Evolutionary conservation across 108 stramenopile genomes (phyloP), one percentile per base, ranked within the genome.

Genomic region (Seminavis robusta): DNA sequence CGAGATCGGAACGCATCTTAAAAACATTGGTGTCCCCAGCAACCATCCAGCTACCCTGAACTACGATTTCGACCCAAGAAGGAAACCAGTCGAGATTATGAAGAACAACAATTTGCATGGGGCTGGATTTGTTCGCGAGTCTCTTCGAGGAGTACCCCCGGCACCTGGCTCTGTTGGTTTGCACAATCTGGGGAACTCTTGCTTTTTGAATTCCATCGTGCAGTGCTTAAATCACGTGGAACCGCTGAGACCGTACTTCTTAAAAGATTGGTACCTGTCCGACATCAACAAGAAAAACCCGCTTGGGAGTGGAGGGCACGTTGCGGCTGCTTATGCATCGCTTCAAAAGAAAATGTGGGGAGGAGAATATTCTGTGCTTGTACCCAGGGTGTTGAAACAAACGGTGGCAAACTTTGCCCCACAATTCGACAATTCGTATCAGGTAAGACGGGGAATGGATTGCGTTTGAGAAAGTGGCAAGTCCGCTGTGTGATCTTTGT

Each of bases 181-280:
- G 58, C 76, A 73, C 28, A 99, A 99, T 63, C 78, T 99, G 8
- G 98, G 98, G 11, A 99, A 99, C 63, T 90, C 92, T n/a, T 98
- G 98, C 61, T 99, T 92, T 73, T 63, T 99, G 71, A 97, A 97
- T 59, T 83, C 85, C 24, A 87, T 85, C 24, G 52, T 98, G 24
- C 98, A 99, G 71, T 97, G 96, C 54, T 51, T 99, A 7, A 72
- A 69, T 39, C 80, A 96, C 46, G 94, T 93, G 26, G 73, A 66
- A 34, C 72, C 77, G n/a, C 71, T 98, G 19, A 92, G 89, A 9
- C 75, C 90, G 39, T 97, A 81, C 61, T 94, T 99, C 59, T 61
- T 95, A 10, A 61, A 72, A 38, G 90, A 79, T 13, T 54, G 77
- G 21, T 82, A 89, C 50, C 19, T 71, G n/a, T 26, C 26, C 0